These are phyloP conservation scores for Candida orba DNA, from an alignment of 805 yeast species.

Conservation along the genomic window DNA sequence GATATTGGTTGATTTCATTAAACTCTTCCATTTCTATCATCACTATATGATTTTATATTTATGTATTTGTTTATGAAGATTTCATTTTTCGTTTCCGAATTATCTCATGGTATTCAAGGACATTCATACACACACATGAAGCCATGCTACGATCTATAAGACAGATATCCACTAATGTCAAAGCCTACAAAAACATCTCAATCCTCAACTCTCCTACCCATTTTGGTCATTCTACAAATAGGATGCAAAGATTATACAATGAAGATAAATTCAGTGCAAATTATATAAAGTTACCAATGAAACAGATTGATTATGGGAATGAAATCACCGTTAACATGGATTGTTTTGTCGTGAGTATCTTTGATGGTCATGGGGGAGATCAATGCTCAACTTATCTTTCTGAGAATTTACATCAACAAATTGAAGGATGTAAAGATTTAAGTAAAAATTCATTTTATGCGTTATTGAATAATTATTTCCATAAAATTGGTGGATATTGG, in stretches of 20 bases:
- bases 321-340: constrained; percentile 10
- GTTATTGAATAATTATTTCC: constrained; percentile 47
- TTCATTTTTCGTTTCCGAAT: no score
- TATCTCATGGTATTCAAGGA: no score
- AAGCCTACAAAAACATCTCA: constrained; percentile 13
- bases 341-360: constrained; percentile 66
- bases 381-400: constrained; percentile 61
- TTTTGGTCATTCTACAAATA: constrained; percentile 69
- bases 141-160: no score
- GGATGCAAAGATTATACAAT: constrained; percentile 71
- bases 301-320: constrained; percentile 20
- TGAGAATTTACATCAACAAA: constrained; percentile 42
- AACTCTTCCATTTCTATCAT: no score
- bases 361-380: constrained; percentile 94
- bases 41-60: no score
- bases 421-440: constrained; percentile 35
- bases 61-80: no score
- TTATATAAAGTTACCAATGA: constrained; percentile 42
- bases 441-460: constrained; percentile 30
- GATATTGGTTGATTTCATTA: background rate
- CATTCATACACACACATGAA: no score
- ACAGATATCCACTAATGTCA: constrained; percentile 11
- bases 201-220: constrained; percentile 47
- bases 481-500: constrained; percentile 78
- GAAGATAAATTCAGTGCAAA: constrained; percentile 76